Conservation (phyloP, 345 rosid species). For the Sisymbrium altissimum region DNA sequence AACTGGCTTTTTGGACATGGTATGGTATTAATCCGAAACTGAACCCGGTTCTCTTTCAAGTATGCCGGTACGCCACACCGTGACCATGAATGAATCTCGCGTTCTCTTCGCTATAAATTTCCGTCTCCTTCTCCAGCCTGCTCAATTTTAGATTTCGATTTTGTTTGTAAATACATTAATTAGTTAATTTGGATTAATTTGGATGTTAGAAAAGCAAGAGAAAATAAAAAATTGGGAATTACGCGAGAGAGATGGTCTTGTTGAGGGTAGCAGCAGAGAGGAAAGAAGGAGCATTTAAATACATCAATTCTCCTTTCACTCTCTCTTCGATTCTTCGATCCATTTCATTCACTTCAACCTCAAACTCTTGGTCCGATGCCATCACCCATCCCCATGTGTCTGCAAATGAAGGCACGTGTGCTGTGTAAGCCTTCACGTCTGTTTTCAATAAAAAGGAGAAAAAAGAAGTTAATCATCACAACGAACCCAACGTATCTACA, state of each 20-base stretch:
- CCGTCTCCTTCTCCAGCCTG: conserved; percentile 87
- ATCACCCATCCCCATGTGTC: conserved; percentile 99
- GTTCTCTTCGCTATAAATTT: conserved; percentile 83
- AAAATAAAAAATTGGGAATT: conserved; percentile 6
- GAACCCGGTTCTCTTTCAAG: conserved; percentile 33
- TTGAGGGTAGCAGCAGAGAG: conserved; percentile 82
- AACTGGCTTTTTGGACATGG: conserved; percentile 19
- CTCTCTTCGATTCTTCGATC: conserved; percentile 68
- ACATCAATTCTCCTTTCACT: conserved; percentile 64
- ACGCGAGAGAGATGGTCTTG: conserved; percentile 72
- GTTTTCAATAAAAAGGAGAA: conserved; percentile 2
- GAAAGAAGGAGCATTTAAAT: conserved; percentile 76
- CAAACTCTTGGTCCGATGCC: conserved; percentile 89
- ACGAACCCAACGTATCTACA: neutral
- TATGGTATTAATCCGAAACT: conserved; percentile 10
- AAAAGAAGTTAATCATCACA: neutral
- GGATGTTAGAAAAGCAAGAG: too few species aligned
- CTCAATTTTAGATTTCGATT: neutral
- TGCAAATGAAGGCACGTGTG: conserved; percentile 95
- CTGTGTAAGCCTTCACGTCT: conserved; percentile 89
- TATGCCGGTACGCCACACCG: conserved; percentile 63
- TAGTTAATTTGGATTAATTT: too few species aligned
- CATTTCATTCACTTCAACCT: conserved; percentile 53
- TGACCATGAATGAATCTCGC: conserved; percentile 95
- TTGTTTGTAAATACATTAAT: too few species aligned